Evolutionary conservation across 2,329 filamentous ascomycete genomes (phyloP), one percentile per base, ranked within the genome.

Genomic region (Aspergillus sp.): DNA sequence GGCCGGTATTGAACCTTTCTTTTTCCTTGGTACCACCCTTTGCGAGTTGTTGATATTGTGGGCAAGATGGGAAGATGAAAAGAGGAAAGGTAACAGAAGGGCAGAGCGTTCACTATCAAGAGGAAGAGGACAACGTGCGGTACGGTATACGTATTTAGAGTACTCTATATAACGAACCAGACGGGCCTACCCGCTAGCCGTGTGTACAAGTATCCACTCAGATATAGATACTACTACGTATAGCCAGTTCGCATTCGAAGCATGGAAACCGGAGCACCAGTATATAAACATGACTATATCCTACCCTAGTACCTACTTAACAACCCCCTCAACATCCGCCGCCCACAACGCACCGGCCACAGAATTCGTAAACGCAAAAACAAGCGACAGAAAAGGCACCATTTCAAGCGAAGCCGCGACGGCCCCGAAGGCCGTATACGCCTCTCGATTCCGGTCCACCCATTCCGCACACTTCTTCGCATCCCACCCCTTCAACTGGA

Each of bases 291-390:
- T 26, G 12, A 7, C 13, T 14, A n/a, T 11, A 24, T 24, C 22
- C 8, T 8, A n/a, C 22, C 22, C 2, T 8, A 24, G 14, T 7
- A 4, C 29, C 24, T 48, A 55, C 35, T 48, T 32, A 3, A 33
- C 63, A 56, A 5, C 54, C 58, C 58, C 63, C 57, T 93, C 86
- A 37, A 93, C 74, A 57, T 93, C 86, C 12, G 85, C 83, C 25
- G 89, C 88, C 86, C 86, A 95, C n/a, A 96, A 65, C 5, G 89
- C 89, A 33, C 88, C 89, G 5, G 86, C 89, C 37, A 93, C 86
- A 1, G 84, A 82, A 57, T 94, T 95, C 11, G 86, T 94, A 57
- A 93, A 95, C 1, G 82, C 73, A 52, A 94, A 93, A 39, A 89
- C 71, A 33, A 94, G 81, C 4, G 83, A 88, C 5, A 72, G 76